Percentiles rank a stretch among this genome's conserved stretches.
phyloP scores from a whole-genome alignment of 805 yeast genomes.

The Candida sonorensis region DNA sequence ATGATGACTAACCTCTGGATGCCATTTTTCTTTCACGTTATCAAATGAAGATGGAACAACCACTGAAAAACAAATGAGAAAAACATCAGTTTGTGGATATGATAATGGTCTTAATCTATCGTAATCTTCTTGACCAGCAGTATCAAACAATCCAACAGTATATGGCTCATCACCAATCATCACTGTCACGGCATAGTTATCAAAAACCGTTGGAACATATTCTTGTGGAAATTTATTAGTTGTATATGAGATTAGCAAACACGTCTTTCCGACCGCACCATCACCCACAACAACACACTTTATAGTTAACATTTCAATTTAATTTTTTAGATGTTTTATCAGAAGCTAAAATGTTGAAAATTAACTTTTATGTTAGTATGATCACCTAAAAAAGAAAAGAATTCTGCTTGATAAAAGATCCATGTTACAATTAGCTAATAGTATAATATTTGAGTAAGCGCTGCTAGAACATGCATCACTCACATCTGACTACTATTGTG shows the following conservation, averaged over 20 bases:
- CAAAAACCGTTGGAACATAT: constrained; percentile 98
- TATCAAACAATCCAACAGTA: constrained; percentile 94
- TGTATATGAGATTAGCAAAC: constrained; percentile 91
- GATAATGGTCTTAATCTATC: constrained; percentile 95
- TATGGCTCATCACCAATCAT: constrained; percentile 98
- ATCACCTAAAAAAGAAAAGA: too few relatives aligned
- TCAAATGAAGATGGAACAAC: constrained; percentile 97
- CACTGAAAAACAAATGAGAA: constrained; percentile 91
- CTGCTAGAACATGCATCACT: too few relatives aligned
- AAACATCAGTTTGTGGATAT: constrained; percentile 96
- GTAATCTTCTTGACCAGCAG: constrained; percentile 99
- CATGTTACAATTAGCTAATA: too few relatives aligned
- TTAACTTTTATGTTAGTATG: constrained; percentile 2
- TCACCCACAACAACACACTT: constrained; percentile 99
- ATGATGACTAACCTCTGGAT: constrained; percentile 94
- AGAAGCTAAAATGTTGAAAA: background rate
- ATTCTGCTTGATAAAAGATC: too few relatives aligned
- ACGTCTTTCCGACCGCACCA: constrained; percentile 99
- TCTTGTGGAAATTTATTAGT: constrained; percentile 97
- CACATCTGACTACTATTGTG: too few relatives aligned
- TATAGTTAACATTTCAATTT: constrained; percentile 57
- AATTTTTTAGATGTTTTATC: constrained; percentile 4
- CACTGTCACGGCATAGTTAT: constrained; percentile 89
- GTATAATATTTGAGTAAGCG: too few relatives aligned
- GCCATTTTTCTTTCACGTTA: constrained; percentile 97